phyloP scores from a whole-genome alignment of 495 filamentous ascomycete genomes.

The Tricharina praecox region DNA sequence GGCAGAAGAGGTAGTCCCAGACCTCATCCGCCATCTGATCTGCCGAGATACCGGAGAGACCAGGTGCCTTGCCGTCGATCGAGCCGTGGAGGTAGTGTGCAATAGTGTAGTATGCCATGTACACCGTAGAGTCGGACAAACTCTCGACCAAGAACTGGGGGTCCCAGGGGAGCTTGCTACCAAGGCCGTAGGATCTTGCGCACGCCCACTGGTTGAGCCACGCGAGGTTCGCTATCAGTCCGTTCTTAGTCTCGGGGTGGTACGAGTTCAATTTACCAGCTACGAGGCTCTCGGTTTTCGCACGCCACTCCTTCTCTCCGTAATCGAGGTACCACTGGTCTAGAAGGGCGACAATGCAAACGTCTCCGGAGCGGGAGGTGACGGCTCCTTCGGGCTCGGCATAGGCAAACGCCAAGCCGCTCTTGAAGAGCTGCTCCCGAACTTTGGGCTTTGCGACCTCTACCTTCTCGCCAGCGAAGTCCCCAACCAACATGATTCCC shows the following conservation, averaged over 20 bases:
- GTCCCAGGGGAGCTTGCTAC: constrained; percentile 94
- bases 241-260: constrained; percentile 59
- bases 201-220: constrained; percentile 97
- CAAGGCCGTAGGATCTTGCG: constrained; percentile 77
- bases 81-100: constrained; percentile 66
- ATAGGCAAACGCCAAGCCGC: constrained; percentile 72
- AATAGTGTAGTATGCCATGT: constrained; percentile 95
- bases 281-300: constrained; percentile 55
- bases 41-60: constrained; percentile 46
- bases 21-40: constrained; percentile 91
- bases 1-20: constrained; percentile 81
- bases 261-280: constrained; percentile 60
- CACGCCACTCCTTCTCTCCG: constrained; percentile 68
- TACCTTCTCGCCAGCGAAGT: constrained; percentile 76
- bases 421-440: constrained; percentile 56
- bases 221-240: constrained; percentile 63
- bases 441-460: constrained; percentile 76
- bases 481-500: constrained; percentile 75
- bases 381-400: constrained; percentile 84
- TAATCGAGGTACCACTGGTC: constrained; percentile 98
- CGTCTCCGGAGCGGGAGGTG: constrained; percentile 68
- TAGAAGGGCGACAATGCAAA: constrained; percentile 79
- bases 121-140: constrained; percentile 79
- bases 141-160: constrained; percentile 77
- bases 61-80: constrained; percentile 58